Base-by-base conservation (phyloP, 768 basidiomycete species). In the Naganishia randhawae region DNA sequence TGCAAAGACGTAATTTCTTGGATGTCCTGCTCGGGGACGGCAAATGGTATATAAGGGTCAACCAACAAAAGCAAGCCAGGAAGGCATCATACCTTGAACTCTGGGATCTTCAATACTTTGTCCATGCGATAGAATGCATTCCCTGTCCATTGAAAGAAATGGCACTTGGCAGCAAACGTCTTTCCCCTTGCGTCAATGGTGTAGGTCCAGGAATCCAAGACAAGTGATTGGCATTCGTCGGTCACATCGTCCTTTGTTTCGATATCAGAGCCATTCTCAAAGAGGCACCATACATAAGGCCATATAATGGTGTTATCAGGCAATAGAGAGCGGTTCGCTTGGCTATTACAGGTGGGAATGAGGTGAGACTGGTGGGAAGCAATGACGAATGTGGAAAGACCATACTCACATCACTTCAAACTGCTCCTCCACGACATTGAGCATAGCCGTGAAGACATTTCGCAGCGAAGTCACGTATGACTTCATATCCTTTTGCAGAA, bases 221-320 rank as follows among this genome's bases (percentile, higher is more conserved):
- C 45, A 22, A 48, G 45, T 22, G 45, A 3, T 48, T 48, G 45
- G 25, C 45, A 22, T 22, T 48, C 45, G 45, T 48, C 45, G 11
- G 45, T 48, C 45, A 48, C 45, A 22, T 48, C 45, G 19, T 48
- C 45, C 45, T 48, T 48, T 17, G 45, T 48, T 48, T 48, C 45
- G n/a, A 48, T 48, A 11, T 48, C 45, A 6, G 45, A 48, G 45
- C 45, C 45, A 22, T 48, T 48, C n/a, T 48, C 45, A 22, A 48
- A 48, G 3, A 48, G 45, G 11, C 45, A 48, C 45, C 45, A 48
- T 5, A 48, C n/a, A 22, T 48, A 48, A 22, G 45, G 45, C 45
- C 45, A 48, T 17, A 48, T 48, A 22, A 48, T 48, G n/a, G 45
- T n/a, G n/a, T 48, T 3, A n/a, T 48, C n/a, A 22, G 45, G 45